Evolutionary conservation across 108 stramenopile species (phyloP), one percentile per base, ranked within the genome.

Genomic region (Stephanodiscus triporus): DNA sequence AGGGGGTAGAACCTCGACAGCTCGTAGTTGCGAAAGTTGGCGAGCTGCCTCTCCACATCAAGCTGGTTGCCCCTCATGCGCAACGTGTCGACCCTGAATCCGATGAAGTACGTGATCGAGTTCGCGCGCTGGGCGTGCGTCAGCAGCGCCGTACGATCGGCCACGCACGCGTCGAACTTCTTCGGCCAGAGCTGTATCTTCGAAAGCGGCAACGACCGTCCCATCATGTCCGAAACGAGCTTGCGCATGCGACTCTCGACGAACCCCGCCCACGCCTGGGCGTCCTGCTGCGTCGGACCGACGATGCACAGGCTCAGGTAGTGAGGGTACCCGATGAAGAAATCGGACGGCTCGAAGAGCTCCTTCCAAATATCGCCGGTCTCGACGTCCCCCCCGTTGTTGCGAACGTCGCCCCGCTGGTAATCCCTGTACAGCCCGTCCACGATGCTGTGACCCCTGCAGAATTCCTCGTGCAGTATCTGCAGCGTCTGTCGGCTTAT

Each of bases 281-380:
- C 94, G 63, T 97, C 97, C 9, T 81, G 76, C 66, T 94, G 87
- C n/a, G 89, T 88, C 6, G 92, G 91, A 20, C 92, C 98, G 42
- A 94, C 90, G 49, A 97, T 95, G 69, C 97, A 94, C 34, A 98
- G 60, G 42, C 92, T 95, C 47, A 99, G 66, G 82, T 99, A 99
- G 56, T 95, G 82, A 9, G 94, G 92, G 72, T 98, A 99, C 20
- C 85, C 73, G 75, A 97, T 89, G 73, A 98, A 99, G 68, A 99
- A 99, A 62, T 99, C 98, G 6, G 95, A 95, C 0, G 94, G 95
- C 63, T 90, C 81, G 62, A 99, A 95, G 22, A 99, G 73, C 59
- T 85, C 85, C 9, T 63, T 83, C 97, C 97, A 99, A 27, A 66
- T 59, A 24, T 79, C 80, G 32, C 81, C 55, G 85, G 36, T 78